These are phyloP conservation scores for Pinus taeda DNA, from an alignment of 75 land plant genomes.

Conservation along the genomic window DNA sequence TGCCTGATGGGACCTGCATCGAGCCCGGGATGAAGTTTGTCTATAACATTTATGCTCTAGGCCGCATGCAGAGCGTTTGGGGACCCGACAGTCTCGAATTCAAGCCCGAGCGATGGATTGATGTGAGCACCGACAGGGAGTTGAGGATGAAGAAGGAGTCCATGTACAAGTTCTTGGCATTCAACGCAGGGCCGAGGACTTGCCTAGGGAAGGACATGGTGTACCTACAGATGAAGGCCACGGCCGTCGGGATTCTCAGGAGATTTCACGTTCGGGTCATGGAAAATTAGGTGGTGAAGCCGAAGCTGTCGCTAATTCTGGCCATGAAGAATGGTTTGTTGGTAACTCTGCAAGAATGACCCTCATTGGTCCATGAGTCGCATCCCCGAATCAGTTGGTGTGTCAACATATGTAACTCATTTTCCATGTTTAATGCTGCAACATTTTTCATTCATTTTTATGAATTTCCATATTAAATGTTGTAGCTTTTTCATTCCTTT, in stretches of 20 bases:
- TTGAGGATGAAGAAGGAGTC: neutral
- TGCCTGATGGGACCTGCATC: constrained; percentile 27
- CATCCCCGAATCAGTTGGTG: too few species aligned
- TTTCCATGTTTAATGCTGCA: too few species aligned
- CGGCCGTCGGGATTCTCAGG: constrained; percentile 12
- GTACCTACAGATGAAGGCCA: constrained; percentile 35
- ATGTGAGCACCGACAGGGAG: constrained; percentile 11
- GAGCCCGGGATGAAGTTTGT: neutral
- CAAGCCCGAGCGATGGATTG: constrained; percentile 27
- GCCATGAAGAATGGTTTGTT: constrained; percentile 40
- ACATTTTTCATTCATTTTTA: too few species aligned
- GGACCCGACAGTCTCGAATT: constrained; percentile 17
- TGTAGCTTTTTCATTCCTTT: too few species aligned
- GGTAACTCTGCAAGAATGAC: neutral
- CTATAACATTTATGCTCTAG: constrained; percentile 23
- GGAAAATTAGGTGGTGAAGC: constrained; percentile 18
- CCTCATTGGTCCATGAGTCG: too few species aligned
- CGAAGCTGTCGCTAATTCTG: constrained; percentile 36
- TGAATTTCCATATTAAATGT: too few species aligned
- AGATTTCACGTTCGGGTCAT: constrained; percentile 21
- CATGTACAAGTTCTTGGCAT: neutral
- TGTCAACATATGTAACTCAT: too few species aligned
- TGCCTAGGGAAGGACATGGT: constrained; percentile 45
- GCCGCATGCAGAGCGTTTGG: constrained; percentile 20
- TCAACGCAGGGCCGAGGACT: constrained; percentile 20